Conservation (phyloP, 2,329 filamentous ascomycete genomes). For the Neonectria faginata region DNA sequence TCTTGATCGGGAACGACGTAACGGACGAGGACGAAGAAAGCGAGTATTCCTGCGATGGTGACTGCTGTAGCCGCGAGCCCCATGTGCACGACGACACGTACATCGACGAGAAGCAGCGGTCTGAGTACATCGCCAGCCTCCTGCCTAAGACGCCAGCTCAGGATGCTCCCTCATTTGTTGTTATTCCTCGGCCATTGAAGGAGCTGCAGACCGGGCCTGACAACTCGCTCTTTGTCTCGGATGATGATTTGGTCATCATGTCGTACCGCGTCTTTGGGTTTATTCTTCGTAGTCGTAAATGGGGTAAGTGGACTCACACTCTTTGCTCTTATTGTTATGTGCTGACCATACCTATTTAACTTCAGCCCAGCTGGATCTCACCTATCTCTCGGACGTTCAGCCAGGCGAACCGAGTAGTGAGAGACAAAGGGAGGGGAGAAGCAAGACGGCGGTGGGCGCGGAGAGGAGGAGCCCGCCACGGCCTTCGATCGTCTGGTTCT, state of each 20-base stretch:
- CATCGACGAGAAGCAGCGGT: constrained; percentile 17
- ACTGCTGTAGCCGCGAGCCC: background rate
- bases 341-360: background rate
- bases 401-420: background rate
- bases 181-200: constrained; percentile 9
- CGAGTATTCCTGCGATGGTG: background rate
- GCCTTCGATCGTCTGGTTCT: constrained; percentile 47
- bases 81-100: constrained; percentile 11
- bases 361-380: constrained; percentile 13
- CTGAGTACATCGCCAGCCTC: constrained; percentile 12
- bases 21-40: too few species aligned
- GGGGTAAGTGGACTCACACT: constrained; percentile 42
- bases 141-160: background rate
- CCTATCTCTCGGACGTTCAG: constrained; percentile 7
- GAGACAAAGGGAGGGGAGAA: background rate
- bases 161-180: background rate
- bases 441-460: background rate
- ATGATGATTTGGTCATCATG: constrained; percentile 49
- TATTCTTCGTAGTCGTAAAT: constrained; percentile 49
- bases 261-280: constrained; percentile 50
- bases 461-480: constrained; percentile 5
- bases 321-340: background rate
- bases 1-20: too few species aligned
- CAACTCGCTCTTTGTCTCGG: constrained; percentile 10
- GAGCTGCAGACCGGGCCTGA: constrained; percentile 3